These are phyloP conservation scores for Emydomyces testavorans DNA, from an alignment of 2,329 filamentous ascomycete genomes.

Conservation along the genomic window DNA sequence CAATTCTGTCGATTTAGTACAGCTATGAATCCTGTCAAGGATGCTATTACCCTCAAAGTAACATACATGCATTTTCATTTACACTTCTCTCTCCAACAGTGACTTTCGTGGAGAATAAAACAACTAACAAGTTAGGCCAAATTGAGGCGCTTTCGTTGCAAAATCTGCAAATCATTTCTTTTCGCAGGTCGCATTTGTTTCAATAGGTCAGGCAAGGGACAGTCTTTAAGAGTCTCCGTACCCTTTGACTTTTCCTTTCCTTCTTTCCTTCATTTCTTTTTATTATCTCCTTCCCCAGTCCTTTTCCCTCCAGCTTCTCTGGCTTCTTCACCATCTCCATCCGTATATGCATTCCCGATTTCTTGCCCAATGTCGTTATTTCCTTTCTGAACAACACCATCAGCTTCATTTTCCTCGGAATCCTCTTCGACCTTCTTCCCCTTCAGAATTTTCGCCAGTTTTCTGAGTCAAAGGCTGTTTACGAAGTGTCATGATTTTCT, in stretches of 20 bases:
- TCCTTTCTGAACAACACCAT: neutral
- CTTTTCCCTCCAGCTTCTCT: neutral
- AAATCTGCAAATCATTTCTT: neutral
- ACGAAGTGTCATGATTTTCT: conserved; percentile 7
- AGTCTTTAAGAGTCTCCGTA: neutral
- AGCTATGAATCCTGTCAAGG: neutral
- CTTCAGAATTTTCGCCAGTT: neutral
- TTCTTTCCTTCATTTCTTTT: neutral
- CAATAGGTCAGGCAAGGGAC: neutral
- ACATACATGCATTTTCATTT: neutral
- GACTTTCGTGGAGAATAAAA: neutral
- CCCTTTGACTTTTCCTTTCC: neutral
- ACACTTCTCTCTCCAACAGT: no score
- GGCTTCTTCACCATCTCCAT: neutral
- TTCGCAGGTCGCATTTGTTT: neutral
- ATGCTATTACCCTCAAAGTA: neutral
- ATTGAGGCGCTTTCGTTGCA: neutral
- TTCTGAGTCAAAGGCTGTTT: neutral
- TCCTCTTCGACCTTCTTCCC: neutral
- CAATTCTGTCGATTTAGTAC: neutral
- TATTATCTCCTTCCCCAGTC: neutral
- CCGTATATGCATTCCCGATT: neutral
- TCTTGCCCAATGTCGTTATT: neutral
- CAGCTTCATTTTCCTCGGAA: neutral
- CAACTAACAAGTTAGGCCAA: neutral